Percentiles rank a stretch among this genome's conserved stretches.
Evolutionary conservation across 345 rosid species (phyloP).

Genomic region (Aurinia saxatilis): DNA sequence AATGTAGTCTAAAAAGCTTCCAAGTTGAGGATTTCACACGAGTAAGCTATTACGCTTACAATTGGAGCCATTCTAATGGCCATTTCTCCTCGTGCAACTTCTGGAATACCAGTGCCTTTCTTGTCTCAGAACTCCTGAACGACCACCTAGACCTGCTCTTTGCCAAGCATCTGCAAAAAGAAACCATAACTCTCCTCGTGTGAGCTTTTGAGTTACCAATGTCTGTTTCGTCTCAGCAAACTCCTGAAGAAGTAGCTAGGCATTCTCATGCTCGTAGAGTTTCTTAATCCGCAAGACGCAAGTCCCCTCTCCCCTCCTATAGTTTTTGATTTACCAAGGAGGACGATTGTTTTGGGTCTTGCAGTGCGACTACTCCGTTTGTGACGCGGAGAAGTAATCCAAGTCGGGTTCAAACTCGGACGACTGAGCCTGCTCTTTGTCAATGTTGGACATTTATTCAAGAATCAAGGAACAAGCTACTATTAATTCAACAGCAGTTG

Average conservation of each 20-base stretch:
- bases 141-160: too few species aligned
- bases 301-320: too few species aligned
- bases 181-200: too few species aligned
- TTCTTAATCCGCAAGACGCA: too few species aligned
- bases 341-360: neutral
- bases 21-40: slow-evolving; percentile 21
- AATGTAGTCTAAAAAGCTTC: neutral
- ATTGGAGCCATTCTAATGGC: neutral
- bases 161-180: too few species aligned
- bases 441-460: neutral
- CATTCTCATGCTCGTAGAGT: too few species aligned
- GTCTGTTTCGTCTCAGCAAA: too few species aligned
- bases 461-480: slow-evolving; percentile 3
- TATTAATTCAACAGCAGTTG: neutral
- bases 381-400: slow-evolving; percentile 1
- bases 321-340: too few species aligned
- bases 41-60: slow-evolving; percentile 9
- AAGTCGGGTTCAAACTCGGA: neutral
- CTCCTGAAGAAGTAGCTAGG: too few species aligned
- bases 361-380: neutral
- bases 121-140: neutral
- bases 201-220: too few species aligned
- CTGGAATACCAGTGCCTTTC: neutral
- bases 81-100: neutral
- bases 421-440: neutral